phyloP scores from a whole-genome alignment of 2,329 filamentous ascomycete genomes.

The Septoria linicola region DNA sequence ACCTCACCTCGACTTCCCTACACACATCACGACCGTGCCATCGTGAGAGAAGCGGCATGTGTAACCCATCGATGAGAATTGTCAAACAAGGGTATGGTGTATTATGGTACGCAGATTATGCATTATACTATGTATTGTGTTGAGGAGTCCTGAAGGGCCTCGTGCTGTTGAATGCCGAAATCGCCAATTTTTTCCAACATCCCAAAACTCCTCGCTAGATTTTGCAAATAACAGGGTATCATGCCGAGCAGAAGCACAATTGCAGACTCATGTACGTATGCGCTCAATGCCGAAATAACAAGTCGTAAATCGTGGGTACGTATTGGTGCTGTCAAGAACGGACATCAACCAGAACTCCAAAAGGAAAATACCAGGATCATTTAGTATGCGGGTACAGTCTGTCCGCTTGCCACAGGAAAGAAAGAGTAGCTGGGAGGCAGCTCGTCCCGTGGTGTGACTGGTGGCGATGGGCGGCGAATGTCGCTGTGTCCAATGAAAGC shows the following conservation, averaged over 20 bases:
- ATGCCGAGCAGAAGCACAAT: background rate
- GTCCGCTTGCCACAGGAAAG: slow-evolving; percentile 10
- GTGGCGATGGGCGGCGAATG: slow-evolving; percentile 21
- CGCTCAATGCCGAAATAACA: too few relatives aligned
- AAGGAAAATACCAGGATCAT: background rate
- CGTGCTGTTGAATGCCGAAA: background rate
- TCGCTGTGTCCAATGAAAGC: slow-evolving; percentile 29
- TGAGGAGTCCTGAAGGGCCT: background rate
- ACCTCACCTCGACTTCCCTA: background rate
- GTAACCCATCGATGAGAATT: background rate
- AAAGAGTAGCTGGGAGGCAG: slow-evolving; percentile 33
- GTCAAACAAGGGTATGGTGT: background rate
- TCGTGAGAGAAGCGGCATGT: too few relatives aligned
- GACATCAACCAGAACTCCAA: background rate
- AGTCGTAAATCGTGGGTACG: background rate
- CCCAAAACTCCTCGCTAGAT: slow-evolving; percentile 3
- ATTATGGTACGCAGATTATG: background rate
- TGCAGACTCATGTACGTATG: too few relatives aligned
- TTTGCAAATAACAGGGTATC: slow-evolving; percentile 19
- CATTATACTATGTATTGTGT: background rate
- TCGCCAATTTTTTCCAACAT: background rate
- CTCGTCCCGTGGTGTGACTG: slow-evolving; percentile 22
- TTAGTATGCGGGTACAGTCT: slow-evolving; percentile 18
- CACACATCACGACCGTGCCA: background rate
- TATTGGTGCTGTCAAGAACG: background rate